Evolutionary conservation across 192 early-diverging fungal genomes (phyloP).

Genomic region (Coemansia sp.): DNA sequence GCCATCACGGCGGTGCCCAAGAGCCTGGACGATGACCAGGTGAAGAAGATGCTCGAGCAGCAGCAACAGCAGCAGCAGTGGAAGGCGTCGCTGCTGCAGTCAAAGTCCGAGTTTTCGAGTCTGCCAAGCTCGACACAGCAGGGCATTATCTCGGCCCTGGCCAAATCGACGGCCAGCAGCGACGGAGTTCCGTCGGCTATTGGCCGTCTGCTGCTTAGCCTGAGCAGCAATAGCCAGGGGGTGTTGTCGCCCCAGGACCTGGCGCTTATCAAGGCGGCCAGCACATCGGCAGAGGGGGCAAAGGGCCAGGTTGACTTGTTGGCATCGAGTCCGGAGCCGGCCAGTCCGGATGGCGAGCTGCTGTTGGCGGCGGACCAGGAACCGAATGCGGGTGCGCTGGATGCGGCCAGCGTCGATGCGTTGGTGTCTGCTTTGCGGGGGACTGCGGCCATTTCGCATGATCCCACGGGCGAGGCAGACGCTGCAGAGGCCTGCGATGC

Average conservation of each 20-base stretch:
- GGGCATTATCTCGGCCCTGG: constrained; percentile 18
- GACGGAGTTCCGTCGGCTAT: constrained; percentile 10
- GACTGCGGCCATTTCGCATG: constrained; percentile 25
- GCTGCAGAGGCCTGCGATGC: neutral
- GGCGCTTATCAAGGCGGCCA: constrained; percentile 13
- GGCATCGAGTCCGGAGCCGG: constrained; percentile 19
- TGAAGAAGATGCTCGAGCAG: constrained; percentile 43
- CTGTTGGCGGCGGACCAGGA: constrained; percentile 6
- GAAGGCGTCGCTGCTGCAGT: constrained; percentile 6
- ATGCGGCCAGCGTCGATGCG: constrained; percentile 31
- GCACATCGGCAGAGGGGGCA: neutral
- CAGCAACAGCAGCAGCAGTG: constrained; percentile 26
- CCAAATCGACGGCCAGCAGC: constrained; percentile 10
- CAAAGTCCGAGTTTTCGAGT: constrained; percentile 12
- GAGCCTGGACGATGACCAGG: constrained; percentile 49
- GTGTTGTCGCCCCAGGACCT: constrained; percentile 36
- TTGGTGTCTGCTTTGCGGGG: constrained; percentile 31
- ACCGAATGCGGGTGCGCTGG: constrained; percentile 5
- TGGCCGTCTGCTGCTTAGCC: constrained; percentile 21
- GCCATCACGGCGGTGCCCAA: constrained; percentile 45
- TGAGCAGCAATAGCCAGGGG: constrained; percentile 20
- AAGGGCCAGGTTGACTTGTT: constrained; percentile 1
- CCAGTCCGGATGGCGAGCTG: constrained; percentile 10
- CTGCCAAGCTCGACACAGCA: constrained; percentile 7
- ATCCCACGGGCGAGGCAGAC: no score